Base-by-base conservation (phyloP, 1,284 basidiomycete genomes). In the Ganoderma meredithae region DNA sequence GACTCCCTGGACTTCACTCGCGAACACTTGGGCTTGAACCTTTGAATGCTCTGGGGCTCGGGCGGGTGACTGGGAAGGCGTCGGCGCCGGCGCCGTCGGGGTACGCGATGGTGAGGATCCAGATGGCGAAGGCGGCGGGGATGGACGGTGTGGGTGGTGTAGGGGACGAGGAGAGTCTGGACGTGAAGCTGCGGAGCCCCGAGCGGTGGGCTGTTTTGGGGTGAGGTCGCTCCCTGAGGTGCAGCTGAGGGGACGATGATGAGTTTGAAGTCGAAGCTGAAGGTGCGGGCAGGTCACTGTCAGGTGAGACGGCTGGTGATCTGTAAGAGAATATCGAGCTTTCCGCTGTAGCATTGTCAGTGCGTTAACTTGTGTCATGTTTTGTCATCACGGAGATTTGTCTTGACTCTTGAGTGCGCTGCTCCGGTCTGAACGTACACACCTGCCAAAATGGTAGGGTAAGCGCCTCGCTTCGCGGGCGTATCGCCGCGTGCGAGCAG, bases 51-150 rank as follows among this genome's bases (percentile, higher is more conserved):
- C 31, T 31, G 31, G 31, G 31, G 31, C 31, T 31, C 15, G 27
- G 33, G 55, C 55, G 13, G 25, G 8, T 15, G 17, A 12, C n/a
- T 27, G 25, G 27, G 10, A 9, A n/a, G 31, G 55, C 4, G 55
- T 6, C 27, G 52, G n/a, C 2, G n/a, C 19, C 55, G n/a, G 19
- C 36, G 8, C 12, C 55, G 33, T 58, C 55, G 31, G 36, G 33
- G 33, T 58, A 58, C 17, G 55, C 55, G 33, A 58, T 58, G 33
- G 55, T 58, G 33, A 58, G n/a, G 36, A 58, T 58, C 17, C 19
- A 58, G 33, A 22, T 39, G 55, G 33, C 55, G 36, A 9, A n/a
- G 55, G 3, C 55, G 31, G 55, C 36, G 12, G 55, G n/a, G 22
- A 17, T 10, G 36, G 55, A 39, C 1, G 36, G 12, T 5, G 8